Evolutionary conservation across 2,329 filamentous ascomycete species (phyloP), one percentile per base, ranked within the genome.

Genomic region (Fusarium sp.): DNA sequence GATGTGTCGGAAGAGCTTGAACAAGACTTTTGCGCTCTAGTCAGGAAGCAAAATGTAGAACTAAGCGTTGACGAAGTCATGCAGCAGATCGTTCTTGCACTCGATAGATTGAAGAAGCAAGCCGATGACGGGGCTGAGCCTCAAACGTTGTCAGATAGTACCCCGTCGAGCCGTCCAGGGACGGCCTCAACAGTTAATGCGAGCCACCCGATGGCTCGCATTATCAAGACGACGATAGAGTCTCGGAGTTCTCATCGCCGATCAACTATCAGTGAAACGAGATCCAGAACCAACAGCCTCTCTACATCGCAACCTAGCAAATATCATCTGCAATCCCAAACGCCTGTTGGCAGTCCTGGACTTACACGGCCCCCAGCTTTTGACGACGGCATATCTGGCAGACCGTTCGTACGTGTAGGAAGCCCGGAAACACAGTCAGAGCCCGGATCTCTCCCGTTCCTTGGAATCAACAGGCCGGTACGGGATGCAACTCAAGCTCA

Each of bases 371-470:
- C 68, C 8, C 69, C 70, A 23, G 40, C 67, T 10, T 59, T 74
- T 8, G 80, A 84, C 50, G 84, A 86, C 65, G 85, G 85, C 11
- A 85, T 88, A 26, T 83, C 85, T 8, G 84, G 85, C 21, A 85
- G 77, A 62, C 85, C 85, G 0, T 88, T 88, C 67, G 75, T 85
- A 14, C 79, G 84, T 23, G 83, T 85, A 17, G 76, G 75, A 30
- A 78, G 75, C 15, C 73, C 77, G 3, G 76, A 78, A 19, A 68
- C 74, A 28, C 63, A 73, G 7, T 68, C 59, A 7, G 63, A 72
- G 28, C 45, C 62, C 4, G 50, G 68, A 9, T 69, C 65, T 34
- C 49, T 57, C 15, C 51, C 55, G 4, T 15, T 63, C 7, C 17
- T 51, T 17, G 56, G 57, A 42, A 20, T 50, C 14, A 53, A 52